Conservation (phyloP, 306 rosid species). For the Quercus suber region DNA sequence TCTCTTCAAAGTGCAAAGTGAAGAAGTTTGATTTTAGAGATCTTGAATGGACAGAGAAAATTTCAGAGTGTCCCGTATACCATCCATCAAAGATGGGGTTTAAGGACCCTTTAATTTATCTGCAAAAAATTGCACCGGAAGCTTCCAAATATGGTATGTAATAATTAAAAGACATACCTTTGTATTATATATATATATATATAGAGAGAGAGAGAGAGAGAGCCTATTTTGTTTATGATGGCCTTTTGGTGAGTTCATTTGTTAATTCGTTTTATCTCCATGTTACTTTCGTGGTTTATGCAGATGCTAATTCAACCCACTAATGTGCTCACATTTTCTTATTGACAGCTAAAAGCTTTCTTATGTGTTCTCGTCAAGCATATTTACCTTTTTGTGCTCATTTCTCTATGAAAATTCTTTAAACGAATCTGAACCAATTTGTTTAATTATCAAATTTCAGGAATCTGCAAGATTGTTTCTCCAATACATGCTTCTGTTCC, state of each 20-base stretch:
- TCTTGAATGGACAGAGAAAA: constrained; percentile 30
- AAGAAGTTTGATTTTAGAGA: constrained; percentile 16
- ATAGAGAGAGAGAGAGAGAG: too few relatives aligned
- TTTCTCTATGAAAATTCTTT: neutral
- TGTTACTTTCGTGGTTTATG: too few relatives aligned
- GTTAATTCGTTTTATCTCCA: too few relatives aligned
- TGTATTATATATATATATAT: neutral
- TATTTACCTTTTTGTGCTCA: neutral
- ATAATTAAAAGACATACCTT: neutral
- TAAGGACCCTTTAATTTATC: constrained; percentile 27
- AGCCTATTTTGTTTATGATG: too few relatives aligned
- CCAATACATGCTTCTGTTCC: constrained; percentile 32
- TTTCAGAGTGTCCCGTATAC: constrained; percentile 34
- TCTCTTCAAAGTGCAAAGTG: constrained; percentile 3
- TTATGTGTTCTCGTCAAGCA: neutral
- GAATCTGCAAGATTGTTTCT: constrained; percentile 38
- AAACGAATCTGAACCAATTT: neutral
- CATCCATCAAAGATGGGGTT: constrained; percentile 28
- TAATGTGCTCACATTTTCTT: neutral
- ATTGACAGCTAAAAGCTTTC: neutral
- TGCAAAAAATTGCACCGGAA: constrained; percentile 33
- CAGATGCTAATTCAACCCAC: too few relatives aligned
- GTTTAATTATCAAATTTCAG: constrained; percentile 22
- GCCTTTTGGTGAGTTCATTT: too few relatives aligned
- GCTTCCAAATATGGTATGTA: constrained; percentile 38